Percentiles rank a stretch among this genome's conserved stretches.
These are phyloP conservation scores for Pseudocercospora pini-densiflorae DNA, from an alignment of 2,329 filamentous ascomycete genomes.

Conservation along the genomic window DNA sequence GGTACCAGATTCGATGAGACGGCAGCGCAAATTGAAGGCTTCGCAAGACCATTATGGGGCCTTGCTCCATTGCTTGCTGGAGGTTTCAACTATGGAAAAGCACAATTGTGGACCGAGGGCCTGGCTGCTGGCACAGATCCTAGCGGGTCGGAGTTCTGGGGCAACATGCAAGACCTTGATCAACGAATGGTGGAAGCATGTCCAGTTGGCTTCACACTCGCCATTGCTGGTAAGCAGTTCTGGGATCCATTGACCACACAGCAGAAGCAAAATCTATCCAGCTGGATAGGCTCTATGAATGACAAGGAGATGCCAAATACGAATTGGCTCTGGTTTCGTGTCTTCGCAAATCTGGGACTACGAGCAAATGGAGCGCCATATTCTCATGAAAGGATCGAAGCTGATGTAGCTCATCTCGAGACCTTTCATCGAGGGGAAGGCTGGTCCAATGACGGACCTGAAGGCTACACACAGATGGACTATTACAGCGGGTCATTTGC, in stretches of 20 bases:
- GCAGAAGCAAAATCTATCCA: constrained; percentile 69
- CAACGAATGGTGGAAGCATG: constrained; percentile 88
- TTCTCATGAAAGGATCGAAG: constrained; percentile 70
- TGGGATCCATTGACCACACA: constrained; percentile 68
- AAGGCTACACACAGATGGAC: constrained; percentile 81
- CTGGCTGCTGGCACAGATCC: constrained; percentile 74
- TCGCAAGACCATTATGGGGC: constrained; percentile 76
- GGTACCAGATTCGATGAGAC: constrained; percentile 78
- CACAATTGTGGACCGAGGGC: constrained; percentile 70
- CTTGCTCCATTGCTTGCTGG: constrained; percentile 72
- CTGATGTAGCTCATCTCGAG: constrained; percentile 77
- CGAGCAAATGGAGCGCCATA: constrained; percentile 75
- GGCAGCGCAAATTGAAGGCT: constrained; percentile 77
- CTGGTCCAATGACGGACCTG: constrained; percentile 79
- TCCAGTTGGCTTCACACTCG: constrained; percentile 74
- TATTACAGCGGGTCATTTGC: constrained; percentile 84
- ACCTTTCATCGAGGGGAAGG: constrained; percentile 82
- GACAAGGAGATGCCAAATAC: constrained; percentile 72
- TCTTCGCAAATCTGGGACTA: constrained; percentile 79
- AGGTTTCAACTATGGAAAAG: constrained; percentile 66
- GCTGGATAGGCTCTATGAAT: constrained; percentile 78
- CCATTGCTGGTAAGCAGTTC: constrained; percentile 66
- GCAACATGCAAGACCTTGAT: constrained; percentile 74
- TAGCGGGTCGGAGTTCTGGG: constrained; percentile 74
- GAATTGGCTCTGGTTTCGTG: constrained; percentile 81